Conservation (phyloP, 345 rosid species). For the Salix brachista region DNA sequence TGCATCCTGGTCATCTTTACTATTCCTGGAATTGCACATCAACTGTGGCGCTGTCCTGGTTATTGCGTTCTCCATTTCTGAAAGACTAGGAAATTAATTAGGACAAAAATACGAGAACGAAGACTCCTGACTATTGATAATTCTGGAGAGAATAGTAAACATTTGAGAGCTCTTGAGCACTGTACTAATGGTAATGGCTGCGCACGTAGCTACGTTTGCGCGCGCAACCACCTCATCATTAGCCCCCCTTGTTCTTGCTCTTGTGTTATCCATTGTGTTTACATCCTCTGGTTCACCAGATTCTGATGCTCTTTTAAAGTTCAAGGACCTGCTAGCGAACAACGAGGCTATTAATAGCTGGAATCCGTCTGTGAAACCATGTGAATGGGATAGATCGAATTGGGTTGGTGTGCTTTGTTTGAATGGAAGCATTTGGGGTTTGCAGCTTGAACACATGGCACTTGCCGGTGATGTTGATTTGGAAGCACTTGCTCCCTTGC, state of each 20-base stretch:
- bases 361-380: slow-evolving; percentile 38
- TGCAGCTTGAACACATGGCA: slow-evolving; percentile 57
- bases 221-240: neutral
- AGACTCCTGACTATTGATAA: too few species aligned
- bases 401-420: slow-evolving; percentile 66
- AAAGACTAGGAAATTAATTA: too few species aligned
- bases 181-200: slow-evolving; percentile 15
- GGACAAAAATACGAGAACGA: too few species aligned
- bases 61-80: too few species aligned
- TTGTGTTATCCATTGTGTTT: neutral
- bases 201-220: slow-evolving; percentile 22
- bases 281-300: slow-evolving; percentile 2
- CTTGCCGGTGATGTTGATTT: slow-evolving; percentile 46
- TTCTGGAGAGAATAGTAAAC: too few species aligned
- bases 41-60: too few species aligned
- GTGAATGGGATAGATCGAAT: slow-evolving; percentile 29
- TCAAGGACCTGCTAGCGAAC: slow-evolving; percentile 11
- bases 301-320: slow-evolving; percentile 14
- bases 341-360: slow-evolving; percentile 23
- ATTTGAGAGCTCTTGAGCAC: neutral
- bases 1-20: neutral
- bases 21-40: neutral
- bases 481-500: slow-evolving; percentile 36
- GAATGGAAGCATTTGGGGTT: slow-evolving; percentile 44
- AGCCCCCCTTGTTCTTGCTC: neutral